phyloP scores from a whole-genome alignment of 768 basidiomycete genomes.

The Cystofilobasidium ferigula region DNA sequence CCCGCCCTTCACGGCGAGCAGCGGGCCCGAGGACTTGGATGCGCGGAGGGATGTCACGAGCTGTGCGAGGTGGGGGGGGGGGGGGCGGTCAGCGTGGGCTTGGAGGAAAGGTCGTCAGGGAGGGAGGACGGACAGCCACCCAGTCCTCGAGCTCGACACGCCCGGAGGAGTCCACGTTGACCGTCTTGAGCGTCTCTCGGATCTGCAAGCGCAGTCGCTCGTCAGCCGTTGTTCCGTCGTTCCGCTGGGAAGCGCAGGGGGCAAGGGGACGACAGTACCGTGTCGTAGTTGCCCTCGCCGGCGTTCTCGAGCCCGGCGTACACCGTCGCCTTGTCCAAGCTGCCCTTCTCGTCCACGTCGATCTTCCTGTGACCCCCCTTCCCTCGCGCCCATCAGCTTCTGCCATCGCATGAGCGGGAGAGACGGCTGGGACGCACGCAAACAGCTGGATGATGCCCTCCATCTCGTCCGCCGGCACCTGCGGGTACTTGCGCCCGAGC shows the following conservation, averaged over 20 bases:
- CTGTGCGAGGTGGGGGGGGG: background rate
- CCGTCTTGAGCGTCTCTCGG: conserved; percentile 67
- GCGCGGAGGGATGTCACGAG: conserved; percentile 15
- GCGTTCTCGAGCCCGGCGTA: conserved; percentile 64
- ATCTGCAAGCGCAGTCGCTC: conserved; percentile 7
- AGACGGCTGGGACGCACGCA: conserved; percentile 56
- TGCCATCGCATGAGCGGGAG: conserved; percentile 3
- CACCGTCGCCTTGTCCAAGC: conserved; percentile 55
- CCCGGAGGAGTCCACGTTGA: conserved; percentile 86
- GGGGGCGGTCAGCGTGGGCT: background rate
- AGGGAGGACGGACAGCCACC: conserved; percentile 64
- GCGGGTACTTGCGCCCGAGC: conserved; percentile 83
- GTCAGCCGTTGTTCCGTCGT: background rate
- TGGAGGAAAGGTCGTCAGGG: background rate
- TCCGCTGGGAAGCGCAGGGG: background rate
- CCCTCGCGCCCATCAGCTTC: no score
- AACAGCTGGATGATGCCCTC: conserved; percentile 86
- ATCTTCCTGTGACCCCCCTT: conserved; percentile 32
- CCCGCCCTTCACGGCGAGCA: conserved; percentile 44
- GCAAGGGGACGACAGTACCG: conserved; percentile 27
- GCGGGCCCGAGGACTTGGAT: conserved; percentile 11
- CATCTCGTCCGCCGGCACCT: conserved; percentile 86
- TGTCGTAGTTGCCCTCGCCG: conserved; percentile 76
- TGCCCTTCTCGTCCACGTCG: conserved; percentile 38
- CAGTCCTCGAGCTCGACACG: conserved; percentile 96